Percentiles rank a stretch among this genome's conserved stretches.
Conservation (phyloP, 2,329 filamentous ascomycete genomes). For the Sporothrix pallida region DNA sequence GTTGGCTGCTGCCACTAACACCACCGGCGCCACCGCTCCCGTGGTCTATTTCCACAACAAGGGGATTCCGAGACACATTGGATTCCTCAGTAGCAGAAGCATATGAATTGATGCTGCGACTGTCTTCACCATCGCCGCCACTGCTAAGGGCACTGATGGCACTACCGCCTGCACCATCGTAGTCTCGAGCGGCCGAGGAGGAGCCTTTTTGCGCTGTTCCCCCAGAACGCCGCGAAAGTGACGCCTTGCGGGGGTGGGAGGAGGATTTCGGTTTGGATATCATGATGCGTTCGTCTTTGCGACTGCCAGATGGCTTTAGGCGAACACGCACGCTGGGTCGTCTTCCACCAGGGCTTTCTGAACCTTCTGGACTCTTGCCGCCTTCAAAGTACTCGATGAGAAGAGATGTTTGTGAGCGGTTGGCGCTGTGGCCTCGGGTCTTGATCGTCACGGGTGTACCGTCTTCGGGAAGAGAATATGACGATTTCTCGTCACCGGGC, state of each 20-base stretch:
- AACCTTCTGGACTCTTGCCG: constrained; percentile 63
- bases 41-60: constrained; percentile 86
- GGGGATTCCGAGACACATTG: constrained; percentile 74
- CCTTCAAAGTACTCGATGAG: constrained; percentile 96
- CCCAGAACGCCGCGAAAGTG: constrained; percentile 50
- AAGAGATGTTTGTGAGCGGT: constrained; percentile 82
- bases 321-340: constrained; percentile 81
- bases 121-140: constrained; percentile 60
- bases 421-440: constrained; percentile 67
- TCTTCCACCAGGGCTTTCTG: constrained; percentile 63
- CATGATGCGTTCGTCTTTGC: constrained; percentile 77
- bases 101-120: constrained; percentile 72
- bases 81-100: constrained; percentile 81
- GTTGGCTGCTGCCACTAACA: constrained; percentile 39
- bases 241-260: constrained; percentile 64
- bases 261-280: constrained; percentile 80
- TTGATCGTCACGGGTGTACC: constrained; percentile 91
- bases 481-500: constrained; percentile 71
- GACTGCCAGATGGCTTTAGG: constrained; percentile 78
- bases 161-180: constrained; percentile 45
- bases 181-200: constrained; percentile 35
- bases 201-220: constrained; percentile 57
- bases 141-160: constrained; percentile 41
- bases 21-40: constrained; percentile 43
- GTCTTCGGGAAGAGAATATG: constrained; percentile 83